A percentile compares a stretch with the other conserved stretches of the same genome.
These are phyloP conservation scores for Boletus semigastroideus DNA, from an alignment of 1,284 basidiomycete species.

Conservation along the genomic window DNA sequence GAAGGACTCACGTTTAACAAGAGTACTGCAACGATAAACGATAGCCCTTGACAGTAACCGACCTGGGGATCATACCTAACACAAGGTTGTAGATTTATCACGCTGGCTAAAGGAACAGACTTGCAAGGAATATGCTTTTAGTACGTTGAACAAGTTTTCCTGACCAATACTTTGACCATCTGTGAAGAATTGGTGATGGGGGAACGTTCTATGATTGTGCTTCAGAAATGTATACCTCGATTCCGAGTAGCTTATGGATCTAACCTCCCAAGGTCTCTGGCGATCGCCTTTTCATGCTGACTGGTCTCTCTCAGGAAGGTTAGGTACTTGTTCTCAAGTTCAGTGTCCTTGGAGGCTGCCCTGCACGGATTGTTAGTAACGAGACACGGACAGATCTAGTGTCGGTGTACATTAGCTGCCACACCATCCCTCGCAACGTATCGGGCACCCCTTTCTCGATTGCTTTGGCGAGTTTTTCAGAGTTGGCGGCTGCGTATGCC, in stretches of 20 bases:
- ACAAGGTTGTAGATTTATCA: slow-evolving; percentile 15
- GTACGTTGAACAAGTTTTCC: slow-evolving; percentile 95
- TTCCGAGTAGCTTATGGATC: slow-evolving; percentile 6
- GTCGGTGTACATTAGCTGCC: slow-evolving; percentile 87
- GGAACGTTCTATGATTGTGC: slow-evolving; percentile 72
- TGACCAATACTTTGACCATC: slow-evolving; percentile 92
- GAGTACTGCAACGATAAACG: slow-evolving; percentile 93
- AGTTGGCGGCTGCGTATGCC: slow-evolving; percentile 71
- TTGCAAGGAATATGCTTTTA: slow-evolving; percentile 94
- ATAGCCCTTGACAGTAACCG: slow-evolving; percentile 95
- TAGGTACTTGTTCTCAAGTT: slow-evolving; percentile 86
- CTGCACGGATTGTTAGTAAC: slow-evolving; percentile 37
- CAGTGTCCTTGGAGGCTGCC: slow-evolving; percentile 87
- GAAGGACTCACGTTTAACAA: slow-evolving; percentile 75
- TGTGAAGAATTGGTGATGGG: slow-evolving; percentile 95
- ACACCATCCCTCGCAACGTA: slow-evolving; percentile 89
- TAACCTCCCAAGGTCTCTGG: slow-evolving; percentile 83
- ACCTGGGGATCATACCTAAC: slow-evolving; percentile 89
- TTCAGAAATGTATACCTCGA: slow-evolving; percentile 13
- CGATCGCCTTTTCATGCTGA: slow-evolving; percentile 91
- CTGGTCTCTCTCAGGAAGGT: slow-evolving; percentile 81
- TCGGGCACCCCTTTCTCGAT: slow-evolving; percentile 93
- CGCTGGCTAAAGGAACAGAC: slow-evolving; percentile 22
- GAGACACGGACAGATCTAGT: slow-evolving; percentile 4
- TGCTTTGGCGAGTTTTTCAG: slow-evolving; percentile 82